These are phyloP conservation scores for Apiotrichum montevideense DNA, from an alignment of 1,284 basidiomycete genomes.

Conservation along the genomic window DNA sequence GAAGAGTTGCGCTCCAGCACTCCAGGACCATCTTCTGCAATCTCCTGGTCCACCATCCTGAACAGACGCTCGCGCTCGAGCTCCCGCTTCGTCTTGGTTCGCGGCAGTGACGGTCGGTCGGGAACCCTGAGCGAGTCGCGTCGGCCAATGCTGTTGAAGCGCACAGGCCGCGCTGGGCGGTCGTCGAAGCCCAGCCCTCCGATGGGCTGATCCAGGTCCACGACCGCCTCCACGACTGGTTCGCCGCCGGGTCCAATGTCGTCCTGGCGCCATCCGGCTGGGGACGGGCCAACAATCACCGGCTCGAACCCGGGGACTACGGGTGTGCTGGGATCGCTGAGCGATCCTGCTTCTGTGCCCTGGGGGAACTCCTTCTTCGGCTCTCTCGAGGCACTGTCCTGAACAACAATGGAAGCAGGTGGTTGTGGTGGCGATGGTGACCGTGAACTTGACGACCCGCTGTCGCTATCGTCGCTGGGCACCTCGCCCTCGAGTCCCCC, in stretches of 20 bases:
- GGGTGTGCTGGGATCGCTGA: constrained; percentile 1
- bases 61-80: constrained; percentile 43
- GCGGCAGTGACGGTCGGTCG: constrained; percentile 3
- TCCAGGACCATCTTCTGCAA: constrained; percentile 15
- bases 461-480: constrained; percentile 10
- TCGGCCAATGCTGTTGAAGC: constrained; percentile 39
- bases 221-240: too few relatives aligned
- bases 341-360: not conserved
- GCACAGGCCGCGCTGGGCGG: constrained; percentile 13
- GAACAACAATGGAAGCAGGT: not conserved
- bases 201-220: not conserved
- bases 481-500: constrained; percentile 18
- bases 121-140: constrained; percentile 26
- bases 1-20: not conserved
- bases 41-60: constrained; percentile 38
- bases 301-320: constrained; percentile 22
- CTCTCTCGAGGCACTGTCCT: not conserved
- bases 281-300: constrained; percentile 25
- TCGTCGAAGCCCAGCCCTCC: constrained; percentile 10
- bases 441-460: not conserved
- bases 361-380: not conserved
- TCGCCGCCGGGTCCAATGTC: not conserved
- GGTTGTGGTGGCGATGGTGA: not conserved
- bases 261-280: not conserved
- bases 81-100: constrained; percentile 41